A percentile compares a stretch with the other conserved stretches of the same genome.
These are phyloP conservation scores for Erodium moschatum DNA, from an alignment of 441 rosid genomes.

Conservation along the genomic window DNA sequence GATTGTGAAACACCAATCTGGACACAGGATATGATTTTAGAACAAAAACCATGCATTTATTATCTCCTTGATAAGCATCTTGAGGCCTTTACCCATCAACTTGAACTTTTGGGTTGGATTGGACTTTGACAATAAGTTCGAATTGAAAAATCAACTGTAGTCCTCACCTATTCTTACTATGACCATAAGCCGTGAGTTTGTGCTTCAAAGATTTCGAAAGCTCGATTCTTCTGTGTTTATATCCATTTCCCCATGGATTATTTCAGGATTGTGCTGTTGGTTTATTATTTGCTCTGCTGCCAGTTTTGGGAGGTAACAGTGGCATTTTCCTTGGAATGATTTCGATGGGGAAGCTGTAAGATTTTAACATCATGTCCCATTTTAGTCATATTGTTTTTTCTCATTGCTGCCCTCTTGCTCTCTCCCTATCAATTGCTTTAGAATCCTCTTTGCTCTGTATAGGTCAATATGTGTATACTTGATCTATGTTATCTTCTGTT, in stretches of 20 bases:
- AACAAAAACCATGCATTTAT: neutral
- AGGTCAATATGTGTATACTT: conserved; percentile 11
- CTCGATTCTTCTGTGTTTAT: conserved; percentile 10
- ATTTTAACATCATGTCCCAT: conserved; percentile 15
- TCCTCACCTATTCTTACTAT: neutral
- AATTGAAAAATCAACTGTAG: neutral
- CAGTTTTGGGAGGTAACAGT: conserved; percentile 89
- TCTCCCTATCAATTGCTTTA: conserved; percentile 4
- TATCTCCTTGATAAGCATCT: conserved; percentile 5
- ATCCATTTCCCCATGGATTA: conserved; percentile 8
- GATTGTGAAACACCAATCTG: neutral
- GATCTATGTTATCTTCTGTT: neutral
- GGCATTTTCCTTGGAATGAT: conserved; percentile 73
- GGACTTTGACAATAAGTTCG: no score
- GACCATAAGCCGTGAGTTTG: neutral
- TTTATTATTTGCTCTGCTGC: conserved; percentile 84
- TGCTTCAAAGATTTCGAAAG: neutral
- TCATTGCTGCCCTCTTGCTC: conserved; percentile 5
- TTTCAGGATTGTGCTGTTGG: conserved; percentile 94
- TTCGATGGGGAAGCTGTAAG: conserved; percentile 93
- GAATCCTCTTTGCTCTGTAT: neutral
- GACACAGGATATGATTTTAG: neutral
- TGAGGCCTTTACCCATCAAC: no score
- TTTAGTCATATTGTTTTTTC: conserved; percentile 1
- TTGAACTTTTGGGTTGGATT: no score